A percentile compares a stretch with the other conserved stretches of the same genome.
Evolutionary conservation across 805 yeast genomes (phyloP).

Genomic region (Sugiyamaella chiloensis): DNA sequence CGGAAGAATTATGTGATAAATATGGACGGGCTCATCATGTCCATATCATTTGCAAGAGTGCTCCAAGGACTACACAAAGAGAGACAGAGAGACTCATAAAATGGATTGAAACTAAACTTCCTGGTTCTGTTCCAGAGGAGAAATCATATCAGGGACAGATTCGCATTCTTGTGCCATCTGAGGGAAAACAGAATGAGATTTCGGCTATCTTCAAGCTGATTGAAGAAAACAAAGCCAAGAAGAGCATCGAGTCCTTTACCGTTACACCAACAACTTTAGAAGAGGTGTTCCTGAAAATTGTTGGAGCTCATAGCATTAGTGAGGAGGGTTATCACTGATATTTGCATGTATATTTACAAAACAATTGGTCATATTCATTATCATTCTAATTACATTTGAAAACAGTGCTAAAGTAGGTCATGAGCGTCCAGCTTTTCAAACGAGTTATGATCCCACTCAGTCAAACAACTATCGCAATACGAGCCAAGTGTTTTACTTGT

Average conservation of each 20-base stretch:
- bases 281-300: slow-evolving; percentile 34
- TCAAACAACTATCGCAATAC: slow-evolving; percentile 20
- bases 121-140: slow-evolving; percentile 30
- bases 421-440: background rate
- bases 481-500: slow-evolving; percentile 9
- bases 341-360: background rate
- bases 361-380: too few species aligned
- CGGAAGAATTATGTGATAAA: slow-evolving; percentile 27
- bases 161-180: slow-evolving; percentile 28
- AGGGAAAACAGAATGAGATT: slow-evolving; percentile 14
- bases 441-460: slow-evolving; percentile 14
- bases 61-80: slow-evolving; percentile 28
- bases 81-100: slow-evolving; percentile 28
- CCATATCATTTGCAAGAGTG: slow-evolving; percentile 30
- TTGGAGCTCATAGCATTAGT: slow-evolving; percentile 27
- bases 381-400: too few species aligned
- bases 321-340: slow-evolving; percentile 23
- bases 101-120: slow-evolving; percentile 26
- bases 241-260: slow-evolving; percentile 30
- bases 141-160: slow-evolving; percentile 34
- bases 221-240: slow-evolving; percentile 19
- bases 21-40: slow-evolving; percentile 33
- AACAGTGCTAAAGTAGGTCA: background rate
- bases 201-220: slow-evolving; percentile 22
- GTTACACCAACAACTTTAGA: slow-evolving; percentile 33